A percentile compares a stretch with the other conserved stretches of the same genome.
Conservation (phyloP, 352 stramenopile species). For the Phytophthora crassamura region DNA sequence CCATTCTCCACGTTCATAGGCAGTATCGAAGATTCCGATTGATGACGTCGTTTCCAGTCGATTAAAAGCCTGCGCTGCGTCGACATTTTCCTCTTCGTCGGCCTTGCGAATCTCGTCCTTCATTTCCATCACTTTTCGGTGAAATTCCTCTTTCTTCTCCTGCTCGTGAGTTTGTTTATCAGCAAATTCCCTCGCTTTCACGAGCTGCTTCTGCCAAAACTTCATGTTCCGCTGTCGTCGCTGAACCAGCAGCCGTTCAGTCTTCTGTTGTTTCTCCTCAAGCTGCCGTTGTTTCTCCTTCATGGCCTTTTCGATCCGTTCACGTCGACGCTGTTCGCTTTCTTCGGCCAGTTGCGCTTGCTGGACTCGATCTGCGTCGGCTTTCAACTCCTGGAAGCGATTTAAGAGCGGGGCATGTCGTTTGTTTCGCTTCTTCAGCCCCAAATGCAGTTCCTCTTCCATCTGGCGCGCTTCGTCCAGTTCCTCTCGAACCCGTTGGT, state of each 20-base stretch:
- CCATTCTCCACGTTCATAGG: constrained; percentile 60
- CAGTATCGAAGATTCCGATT: constrained; percentile 64
- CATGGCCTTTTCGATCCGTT: constrained; percentile 46
- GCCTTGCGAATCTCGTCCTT: constrained; percentile 46
- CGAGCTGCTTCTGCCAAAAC: constrained; percentile 79
- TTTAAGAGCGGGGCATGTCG: constrained; percentile 58
- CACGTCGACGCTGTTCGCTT: constrained; percentile 55
- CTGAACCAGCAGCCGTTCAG: background rate
- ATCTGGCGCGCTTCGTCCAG: constrained; percentile 46
- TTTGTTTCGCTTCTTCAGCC: constrained; percentile 65
- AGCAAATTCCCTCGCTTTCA: constrained; percentile 52
- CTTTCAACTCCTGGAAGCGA: constrained; percentile 61
- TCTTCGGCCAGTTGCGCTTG: constrained; percentile 38
- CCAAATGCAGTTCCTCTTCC: constrained; percentile 55
- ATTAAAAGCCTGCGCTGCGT: constrained; percentile 30
- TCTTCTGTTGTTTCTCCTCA: constrained; percentile 20
- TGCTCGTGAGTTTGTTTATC: constrained; percentile 47
- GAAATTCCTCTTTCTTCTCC: constrained; percentile 33
- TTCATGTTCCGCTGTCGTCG: constrained; percentile 21
- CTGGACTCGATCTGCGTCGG: constrained; percentile 51
- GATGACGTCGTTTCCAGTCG: constrained; percentile 44
- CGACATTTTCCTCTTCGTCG: constrained; percentile 38
- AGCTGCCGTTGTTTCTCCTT: constrained; percentile 42
- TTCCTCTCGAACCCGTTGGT: constrained; percentile 47
- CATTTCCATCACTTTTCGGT: constrained; percentile 35